Base-by-base conservation (phyloP, 2,329 filamentous ascomycete species). In the Hypoxylon sp. region DNA sequence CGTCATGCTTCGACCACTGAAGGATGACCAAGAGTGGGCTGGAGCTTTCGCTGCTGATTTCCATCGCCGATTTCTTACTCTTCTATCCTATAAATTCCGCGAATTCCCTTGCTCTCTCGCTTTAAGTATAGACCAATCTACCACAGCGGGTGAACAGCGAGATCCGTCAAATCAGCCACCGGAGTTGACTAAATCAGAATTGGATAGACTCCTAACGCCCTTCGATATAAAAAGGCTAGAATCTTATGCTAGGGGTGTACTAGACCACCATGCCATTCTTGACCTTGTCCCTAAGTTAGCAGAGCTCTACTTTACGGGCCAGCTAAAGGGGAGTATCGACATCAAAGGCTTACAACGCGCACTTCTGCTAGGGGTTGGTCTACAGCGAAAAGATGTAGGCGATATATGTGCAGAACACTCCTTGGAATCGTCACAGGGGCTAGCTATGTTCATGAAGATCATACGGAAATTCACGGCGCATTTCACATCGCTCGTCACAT, bases 401-500 rank as follows among this genome's bases (percentile, higher is more conserved):
- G 87, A 88, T 11, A 83, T 98, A 8, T 91, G 94, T 68, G 89
- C 91, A 70, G 96, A 99, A 76, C 81, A 97, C 2, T 87, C 86
- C 6, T 82, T 98, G 5, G 89, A 88, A 0, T 87, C 89, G 2
- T 91, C 90, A 48, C 96, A 98, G 82, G 84, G 98, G 3, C 85
- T 99, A 69, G 94, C 95, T 67, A 97, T 98, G 92, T 98, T 99
- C 80, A 93, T 97, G 79, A 99, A 99, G 85, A 92, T 97, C 67
- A 87, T 98, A 66, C 90, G 94, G 72, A 98, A 98, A 83, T 87
- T 97, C 42, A 92, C 92, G 2, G 85, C 87, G 2, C 88, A 94
- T 77, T 96, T 99, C 81, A 88, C 90, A 33, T 83, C 86, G 3
- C 81, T 98, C 0, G 86, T 98, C 2, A 88, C 94, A 46, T 89